These are phyloP conservation scores for Hibiscus mutabilis DNA, from an alignment of 345 rosid genomes.

Conservation along the genomic window DNA sequence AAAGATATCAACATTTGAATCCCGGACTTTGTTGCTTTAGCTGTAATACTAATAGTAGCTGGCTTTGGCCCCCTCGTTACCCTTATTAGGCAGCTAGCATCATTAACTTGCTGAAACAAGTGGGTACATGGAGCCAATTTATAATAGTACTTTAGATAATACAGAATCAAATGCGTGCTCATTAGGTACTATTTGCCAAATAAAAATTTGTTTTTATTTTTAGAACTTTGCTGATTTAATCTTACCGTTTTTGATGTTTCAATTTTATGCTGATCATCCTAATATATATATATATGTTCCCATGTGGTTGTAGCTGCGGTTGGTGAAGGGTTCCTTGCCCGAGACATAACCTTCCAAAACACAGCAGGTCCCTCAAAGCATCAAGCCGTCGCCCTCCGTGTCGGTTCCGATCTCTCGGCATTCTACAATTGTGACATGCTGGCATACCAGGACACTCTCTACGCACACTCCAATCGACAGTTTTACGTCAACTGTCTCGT, in stretches of 20 bases:
- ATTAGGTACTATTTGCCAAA: neutral
- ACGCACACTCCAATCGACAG: conserved; percentile 56
- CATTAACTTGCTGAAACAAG: neutral
- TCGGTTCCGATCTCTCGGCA: conserved; percentile 60
- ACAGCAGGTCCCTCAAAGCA: conserved; percentile 56
- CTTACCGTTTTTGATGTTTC: neutral
- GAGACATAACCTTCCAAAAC: conserved; percentile 57
- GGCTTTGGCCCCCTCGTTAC: no score
- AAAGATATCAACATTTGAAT: neutral
- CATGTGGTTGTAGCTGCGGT: conserved; percentile 40
- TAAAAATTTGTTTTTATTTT: neutral
- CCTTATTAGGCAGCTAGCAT: neutral
- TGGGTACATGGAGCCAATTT: neutral
- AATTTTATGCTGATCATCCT: neutral
- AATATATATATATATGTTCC: neutral
- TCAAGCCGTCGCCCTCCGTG: conserved; percentile 70
- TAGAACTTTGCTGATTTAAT: neutral
- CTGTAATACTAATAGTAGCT: no score
- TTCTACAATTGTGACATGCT: conserved; percentile 57
- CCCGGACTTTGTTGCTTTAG: neutral
- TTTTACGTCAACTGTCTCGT: conserved; percentile 57
- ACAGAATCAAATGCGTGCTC: neutral
- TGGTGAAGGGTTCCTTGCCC: conserved; percentile 54
- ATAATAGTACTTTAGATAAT: neutral
- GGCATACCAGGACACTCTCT: conserved; percentile 64